phyloP scores from a whole-genome alignment of 2,329 filamentous ascomycete species.

The Fusarium nodosum region DNA sequence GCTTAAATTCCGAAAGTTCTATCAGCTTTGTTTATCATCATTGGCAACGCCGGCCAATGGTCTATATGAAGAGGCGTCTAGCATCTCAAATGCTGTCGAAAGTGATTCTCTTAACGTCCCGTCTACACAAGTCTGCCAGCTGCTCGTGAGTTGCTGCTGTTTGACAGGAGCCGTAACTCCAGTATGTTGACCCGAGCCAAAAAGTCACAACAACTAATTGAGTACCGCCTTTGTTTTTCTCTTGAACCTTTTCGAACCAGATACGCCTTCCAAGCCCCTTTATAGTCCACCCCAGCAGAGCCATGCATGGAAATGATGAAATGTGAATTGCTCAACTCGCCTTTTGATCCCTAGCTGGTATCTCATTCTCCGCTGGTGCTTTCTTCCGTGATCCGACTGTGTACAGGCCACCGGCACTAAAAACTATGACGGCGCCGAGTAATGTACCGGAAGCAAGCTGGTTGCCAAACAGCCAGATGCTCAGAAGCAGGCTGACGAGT shows the following conservation, averaged over 20 bases:
- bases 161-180: neutral
- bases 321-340: conserved; percentile 28
- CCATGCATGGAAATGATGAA: conserved; percentile 1
- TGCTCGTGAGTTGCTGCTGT: neutral
- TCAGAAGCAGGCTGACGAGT: conserved; percentile 88
- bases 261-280: conserved; percentile 25
- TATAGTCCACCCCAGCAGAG: neutral
- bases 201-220: neutral
- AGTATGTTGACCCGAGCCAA: neutral
- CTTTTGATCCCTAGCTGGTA: conserved; percentile 30
- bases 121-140: neutral
- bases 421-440: conserved; percentile 86
- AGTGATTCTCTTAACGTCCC: neutral
- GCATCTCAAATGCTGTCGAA: neutral
- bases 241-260: conserved; percentile 1
- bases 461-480: conserved; percentile 96
- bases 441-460: conserved; percentile 80
- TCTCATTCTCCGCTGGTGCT: conserved; percentile 24
- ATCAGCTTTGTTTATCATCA: neutral
- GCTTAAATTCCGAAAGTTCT: neutral
- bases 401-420: conserved; percentile 91
- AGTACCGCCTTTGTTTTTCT: neutral
- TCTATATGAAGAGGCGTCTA: neutral
- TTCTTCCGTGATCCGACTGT: conserved; percentile 73
- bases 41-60: neutral